Conservation (phyloP, 2,329 filamentous ascomycete species). For the Penicillium sp. region DNA sequence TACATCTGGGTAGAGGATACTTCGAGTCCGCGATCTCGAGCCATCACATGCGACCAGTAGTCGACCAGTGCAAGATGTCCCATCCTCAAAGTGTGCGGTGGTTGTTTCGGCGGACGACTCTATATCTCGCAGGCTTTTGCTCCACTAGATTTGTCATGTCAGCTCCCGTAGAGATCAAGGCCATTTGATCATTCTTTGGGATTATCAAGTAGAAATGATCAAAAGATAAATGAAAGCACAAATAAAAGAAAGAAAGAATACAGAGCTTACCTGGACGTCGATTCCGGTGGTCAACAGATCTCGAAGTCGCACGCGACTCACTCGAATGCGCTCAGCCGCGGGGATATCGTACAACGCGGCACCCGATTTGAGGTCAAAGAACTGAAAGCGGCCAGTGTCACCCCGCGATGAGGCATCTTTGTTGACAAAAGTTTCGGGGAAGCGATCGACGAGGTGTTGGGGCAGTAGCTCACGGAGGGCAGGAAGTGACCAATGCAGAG, state of each 20-base stretch:
- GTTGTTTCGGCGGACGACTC: constrained; percentile 38
- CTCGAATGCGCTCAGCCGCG: constrained; percentile 50
- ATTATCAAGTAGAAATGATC: no score
- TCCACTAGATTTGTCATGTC: constrained; percentile 32
- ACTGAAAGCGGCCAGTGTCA: constrained; percentile 53
- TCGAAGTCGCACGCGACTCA: constrained; percentile 51
- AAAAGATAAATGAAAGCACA: no score
- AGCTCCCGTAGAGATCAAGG: background rate
- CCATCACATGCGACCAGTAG: constrained; percentile 57
- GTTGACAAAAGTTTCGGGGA: constrained; percentile 58
- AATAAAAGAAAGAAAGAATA: background rate
- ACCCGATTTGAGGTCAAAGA: constrained; percentile 58
- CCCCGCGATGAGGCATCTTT: constrained; percentile 52
- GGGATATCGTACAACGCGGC: constrained; percentile 49
- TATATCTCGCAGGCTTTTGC: constrained; percentile 39
- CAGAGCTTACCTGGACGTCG: constrained; percentile 46
- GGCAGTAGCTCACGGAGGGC: constrained; percentile 56
- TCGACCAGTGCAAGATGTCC: constrained; percentile 42
- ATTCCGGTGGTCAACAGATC: constrained; percentile 49
- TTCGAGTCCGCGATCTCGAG: constrained; percentile 47
- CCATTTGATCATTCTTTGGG: no score
- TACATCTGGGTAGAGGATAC: constrained; percentile 27
- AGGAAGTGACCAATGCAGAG: constrained; percentile 63
- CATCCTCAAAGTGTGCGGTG: constrained; percentile 52
- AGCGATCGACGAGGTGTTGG: constrained; percentile 44